These are phyloP conservation scores for Hymenoscyphus albidus DNA, from an alignment of 2,329 filamentous ascomycete genomes.

Conservation along the genomic window DNA sequence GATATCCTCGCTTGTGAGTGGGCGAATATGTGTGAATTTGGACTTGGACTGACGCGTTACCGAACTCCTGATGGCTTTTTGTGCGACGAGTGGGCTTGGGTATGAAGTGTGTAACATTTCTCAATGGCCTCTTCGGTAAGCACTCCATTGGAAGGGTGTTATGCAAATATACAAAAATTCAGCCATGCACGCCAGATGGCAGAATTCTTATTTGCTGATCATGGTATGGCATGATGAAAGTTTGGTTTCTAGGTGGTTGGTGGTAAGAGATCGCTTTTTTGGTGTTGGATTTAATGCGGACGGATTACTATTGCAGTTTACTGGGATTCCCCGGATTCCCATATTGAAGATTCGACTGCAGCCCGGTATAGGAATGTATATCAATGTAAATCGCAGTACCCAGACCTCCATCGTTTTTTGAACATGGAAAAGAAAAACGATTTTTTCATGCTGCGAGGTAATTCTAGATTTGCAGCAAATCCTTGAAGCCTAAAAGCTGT, in stretches of 20 bases:
- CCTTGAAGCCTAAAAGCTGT: too few relatives aligned
- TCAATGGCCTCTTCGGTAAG: not conserved
- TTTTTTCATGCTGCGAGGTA: too few relatives aligned
- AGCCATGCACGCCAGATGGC: not conserved
- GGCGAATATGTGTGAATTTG: not conserved
- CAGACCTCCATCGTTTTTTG: not conserved
- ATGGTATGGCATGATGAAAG: not conserved
- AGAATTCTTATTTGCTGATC: not conserved
- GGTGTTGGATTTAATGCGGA: not conserved
- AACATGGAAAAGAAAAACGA: not conserved
- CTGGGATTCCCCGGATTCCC: not conserved
- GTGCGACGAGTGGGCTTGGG: not conserved
- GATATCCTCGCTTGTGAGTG: not conserved
- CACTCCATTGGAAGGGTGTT: not conserved
- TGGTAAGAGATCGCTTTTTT: not conserved
- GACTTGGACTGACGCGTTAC: not conserved
- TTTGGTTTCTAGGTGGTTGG: not conserved
- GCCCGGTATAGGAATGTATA: not conserved
- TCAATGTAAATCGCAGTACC: not conserved
- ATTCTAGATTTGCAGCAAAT: too few relatives aligned
- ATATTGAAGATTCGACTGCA: not conserved
- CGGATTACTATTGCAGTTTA: not conserved
- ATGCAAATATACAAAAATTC: not conserved
- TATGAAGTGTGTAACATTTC: not conserved
- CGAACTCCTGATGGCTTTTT: not conserved